Evolutionary conservation across 352 stramenopile genomes (phyloP).

Genomic region (Pythium folliculosum): DNA sequence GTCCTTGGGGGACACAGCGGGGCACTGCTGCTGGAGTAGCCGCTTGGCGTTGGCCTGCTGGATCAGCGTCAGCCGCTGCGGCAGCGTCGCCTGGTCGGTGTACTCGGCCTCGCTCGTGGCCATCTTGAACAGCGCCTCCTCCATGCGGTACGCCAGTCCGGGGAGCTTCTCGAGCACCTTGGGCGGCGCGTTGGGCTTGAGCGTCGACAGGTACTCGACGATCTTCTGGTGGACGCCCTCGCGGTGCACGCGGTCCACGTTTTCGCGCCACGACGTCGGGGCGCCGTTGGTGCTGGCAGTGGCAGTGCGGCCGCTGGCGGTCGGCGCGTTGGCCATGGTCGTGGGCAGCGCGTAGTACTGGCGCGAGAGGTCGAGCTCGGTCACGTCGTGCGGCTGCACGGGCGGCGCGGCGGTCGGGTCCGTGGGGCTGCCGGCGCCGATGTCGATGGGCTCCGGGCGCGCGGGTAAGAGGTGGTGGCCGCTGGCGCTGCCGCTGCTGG

Average conservation of each 20-base stretch:
- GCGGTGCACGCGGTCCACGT: constrained; percentile 35
- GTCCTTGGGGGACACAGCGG: constrained; percentile 22
- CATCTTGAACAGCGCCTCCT: constrained; percentile 92
- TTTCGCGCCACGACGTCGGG: constrained; percentile 34
- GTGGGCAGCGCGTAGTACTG: background rate
- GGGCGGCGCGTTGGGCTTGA: constrained; percentile 94
- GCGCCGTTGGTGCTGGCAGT: background rate
- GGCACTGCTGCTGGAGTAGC: constrained; percentile 54
- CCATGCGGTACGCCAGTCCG: constrained; percentile 94
- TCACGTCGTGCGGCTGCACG: constrained; percentile 9
- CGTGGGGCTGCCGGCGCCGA: constrained; percentile 26
- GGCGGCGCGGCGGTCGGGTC: constrained; percentile 18
- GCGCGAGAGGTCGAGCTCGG: constrained; percentile 17
- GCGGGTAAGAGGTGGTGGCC: background rate
- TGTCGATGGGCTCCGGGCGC: constrained; percentile 13
- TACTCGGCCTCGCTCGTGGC: constrained; percentile 88
- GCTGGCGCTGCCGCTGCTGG: background rate
- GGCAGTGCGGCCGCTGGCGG: background rate
- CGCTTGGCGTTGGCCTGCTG: constrained; percentile 68
- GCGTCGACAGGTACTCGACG: constrained; percentile 88
- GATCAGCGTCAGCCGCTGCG: constrained; percentile 90
- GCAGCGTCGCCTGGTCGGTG: constrained; percentile 90
- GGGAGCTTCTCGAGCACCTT: constrained; percentile 96
- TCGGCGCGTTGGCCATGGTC: constrained; percentile 6
- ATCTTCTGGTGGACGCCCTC: constrained; percentile 67